Percentiles rank a stretch among this genome's conserved stretches.
phyloP scores from a whole-genome alignment of 1,284 basidiomycete genomes.

The Cryptococcus deneoformans region DNA sequence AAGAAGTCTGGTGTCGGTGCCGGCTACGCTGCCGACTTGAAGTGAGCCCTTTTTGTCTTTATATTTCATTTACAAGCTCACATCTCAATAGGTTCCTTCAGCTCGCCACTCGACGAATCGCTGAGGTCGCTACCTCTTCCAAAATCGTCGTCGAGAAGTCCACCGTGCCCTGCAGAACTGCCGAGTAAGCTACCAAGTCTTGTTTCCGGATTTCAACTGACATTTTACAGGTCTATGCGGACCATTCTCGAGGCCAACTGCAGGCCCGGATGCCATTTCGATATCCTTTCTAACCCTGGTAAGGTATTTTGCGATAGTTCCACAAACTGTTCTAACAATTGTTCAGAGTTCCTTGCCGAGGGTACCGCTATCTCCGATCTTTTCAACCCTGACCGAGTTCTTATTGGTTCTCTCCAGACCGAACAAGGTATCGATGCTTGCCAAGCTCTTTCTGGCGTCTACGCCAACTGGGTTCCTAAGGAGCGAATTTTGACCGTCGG shows the following conservation, averaged over 20 bases:
- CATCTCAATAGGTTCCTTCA: conserved; percentile 76
- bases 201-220: neutral
- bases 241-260: conserved; percentile 98
- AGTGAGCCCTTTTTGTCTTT: conserved; percentile 57
- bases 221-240: conserved; percentile 72
- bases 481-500: conserved; percentile 90
- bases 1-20: conserved; percentile 98
- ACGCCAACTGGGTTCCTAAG: conserved; percentile 90
- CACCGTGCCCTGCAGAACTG: conserved; percentile 96
- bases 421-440: conserved; percentile 80
- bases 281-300: conserved; percentile 97
- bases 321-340: neutral
- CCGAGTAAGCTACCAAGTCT: conserved; percentile 56
- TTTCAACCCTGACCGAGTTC: conserved; percentile 85
- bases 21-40: conserved; percentile 95
- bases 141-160: conserved; percentile 99
- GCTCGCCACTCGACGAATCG: conserved; percentile 92
- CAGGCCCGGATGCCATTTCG: conserved; percentile 83
- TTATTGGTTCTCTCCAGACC: conserved; percentile 93
- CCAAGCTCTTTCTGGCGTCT: conserved; percentile 70
- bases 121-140: conserved; percentile 79
- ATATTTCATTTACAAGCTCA: conserved; percentile 2
- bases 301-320: conserved; percentile 6
- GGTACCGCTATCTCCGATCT: conserved; percentile 93
- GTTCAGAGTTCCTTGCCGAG: conserved; percentile 84